phyloP scores from a whole-genome alignment of 2,329 filamentous ascomycete genomes.

The Trichoderma citrinoviride region DNA sequence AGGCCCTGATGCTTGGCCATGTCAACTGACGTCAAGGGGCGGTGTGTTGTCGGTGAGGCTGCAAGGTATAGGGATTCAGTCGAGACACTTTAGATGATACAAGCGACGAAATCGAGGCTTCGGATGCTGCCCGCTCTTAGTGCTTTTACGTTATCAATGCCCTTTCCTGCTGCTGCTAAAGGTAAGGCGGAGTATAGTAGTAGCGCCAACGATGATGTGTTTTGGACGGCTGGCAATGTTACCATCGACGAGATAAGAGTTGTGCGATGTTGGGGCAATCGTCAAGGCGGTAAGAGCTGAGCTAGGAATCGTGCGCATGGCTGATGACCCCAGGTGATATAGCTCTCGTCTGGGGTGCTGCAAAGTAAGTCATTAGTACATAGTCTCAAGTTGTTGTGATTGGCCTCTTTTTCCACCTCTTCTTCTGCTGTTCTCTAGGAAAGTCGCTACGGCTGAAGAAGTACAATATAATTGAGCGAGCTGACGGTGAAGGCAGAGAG shows the following conservation, averaged over 20 bases:
- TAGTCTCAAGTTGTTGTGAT: too few species aligned
- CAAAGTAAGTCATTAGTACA: too few species aligned
- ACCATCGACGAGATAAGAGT: neutral
- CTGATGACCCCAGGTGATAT: too few species aligned
- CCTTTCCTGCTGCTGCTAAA: neutral
- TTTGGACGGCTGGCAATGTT: neutral
- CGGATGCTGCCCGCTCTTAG: too few species aligned
- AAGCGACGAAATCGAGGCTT: neutral
- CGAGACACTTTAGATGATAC: conserved; percentile 3
- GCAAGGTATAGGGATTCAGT: neutral
- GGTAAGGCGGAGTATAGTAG: neutral
- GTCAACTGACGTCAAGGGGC: conserved; percentile 14
- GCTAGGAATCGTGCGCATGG: neutral
- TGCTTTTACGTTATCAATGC: neutral
- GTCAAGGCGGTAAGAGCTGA: neutral
- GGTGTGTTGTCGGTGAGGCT: conserved; percentile 10
- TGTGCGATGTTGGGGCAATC: neutral
- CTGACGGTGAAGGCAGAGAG: too few species aligned
- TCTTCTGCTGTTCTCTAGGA: too few species aligned
- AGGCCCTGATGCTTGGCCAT: neutral
- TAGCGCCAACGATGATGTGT: neutral
- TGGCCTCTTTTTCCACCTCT: too few species aligned
- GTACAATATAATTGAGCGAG: too few species aligned
- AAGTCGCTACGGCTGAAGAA: too few species aligned
- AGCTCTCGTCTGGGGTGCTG: too few species aligned